A percentile compares a stretch with the other conserved stretches of the same genome.
Evolutionary conservation across 192 early-diverging fungal genomes (phyloP).

Genomic region (Umbelopsis isabellina): DNA sequence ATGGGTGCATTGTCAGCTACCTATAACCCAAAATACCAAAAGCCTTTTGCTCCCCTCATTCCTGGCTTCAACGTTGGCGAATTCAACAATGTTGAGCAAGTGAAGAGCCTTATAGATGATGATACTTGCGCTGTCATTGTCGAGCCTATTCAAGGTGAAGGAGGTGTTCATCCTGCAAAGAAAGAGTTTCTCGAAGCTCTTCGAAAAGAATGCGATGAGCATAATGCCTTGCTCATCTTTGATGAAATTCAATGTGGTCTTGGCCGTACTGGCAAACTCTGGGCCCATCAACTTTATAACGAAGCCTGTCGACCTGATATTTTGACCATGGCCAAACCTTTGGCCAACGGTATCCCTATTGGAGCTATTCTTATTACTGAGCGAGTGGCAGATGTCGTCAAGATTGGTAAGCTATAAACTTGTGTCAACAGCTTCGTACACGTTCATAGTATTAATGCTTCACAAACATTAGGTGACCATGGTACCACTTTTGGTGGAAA

Average conservation of each 20-base stretch:
- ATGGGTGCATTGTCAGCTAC: constrained; percentile 98
- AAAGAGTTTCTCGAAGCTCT: constrained; percentile 80
- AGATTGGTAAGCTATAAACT: constrained; percentile 52
- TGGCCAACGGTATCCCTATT: constrained; percentile 96
- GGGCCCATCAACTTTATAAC: constrained; percentile 78
- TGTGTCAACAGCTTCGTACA: not conserved
- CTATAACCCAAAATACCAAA: constrained; percentile 90
- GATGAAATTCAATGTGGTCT: constrained; percentile 98
- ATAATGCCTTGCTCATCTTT: constrained; percentile 88
- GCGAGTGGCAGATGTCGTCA: constrained; percentile 80
- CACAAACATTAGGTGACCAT: constrained; percentile 74
- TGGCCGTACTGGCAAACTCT: constrained; percentile 87
- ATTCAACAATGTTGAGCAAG: constrained; percentile 74
- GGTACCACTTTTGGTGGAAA: constrained; percentile 98
- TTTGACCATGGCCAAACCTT: constrained; percentile 94
- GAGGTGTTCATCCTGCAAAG: constrained; percentile 78
- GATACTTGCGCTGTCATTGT: constrained; percentile 91
- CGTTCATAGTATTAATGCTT: not conserved
- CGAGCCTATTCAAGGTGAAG: constrained; percentile 97
- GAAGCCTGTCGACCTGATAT: constrained; percentile 82
- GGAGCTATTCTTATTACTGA: constrained; percentile 86
- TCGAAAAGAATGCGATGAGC: constrained; percentile 80
- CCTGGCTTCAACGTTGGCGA: constrained; percentile 77
- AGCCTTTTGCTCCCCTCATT: constrained; percentile 89
- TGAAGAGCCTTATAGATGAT: constrained; percentile 68